Percentiles rank a stretch among this genome's conserved stretches.
Evolutionary conservation across 306 rosid genomes (phyloP).

Genomic region (Phaseolus lunatus): DNA sequence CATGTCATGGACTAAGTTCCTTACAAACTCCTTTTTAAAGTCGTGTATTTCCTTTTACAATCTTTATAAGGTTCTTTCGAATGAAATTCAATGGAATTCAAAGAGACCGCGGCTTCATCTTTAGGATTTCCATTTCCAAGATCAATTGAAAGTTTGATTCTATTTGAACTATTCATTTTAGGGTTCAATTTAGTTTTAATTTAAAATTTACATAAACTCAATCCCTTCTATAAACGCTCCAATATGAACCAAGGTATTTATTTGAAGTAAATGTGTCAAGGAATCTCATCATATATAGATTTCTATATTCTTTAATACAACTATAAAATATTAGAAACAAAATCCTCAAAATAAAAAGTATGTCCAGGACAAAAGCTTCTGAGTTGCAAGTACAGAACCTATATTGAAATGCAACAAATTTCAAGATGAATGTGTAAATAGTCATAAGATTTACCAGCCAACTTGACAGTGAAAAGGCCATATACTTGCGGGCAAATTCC

Average conservation of each 20-base stretch:
- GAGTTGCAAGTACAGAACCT: constrained; percentile 4
- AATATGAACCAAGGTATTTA: constrained; percentile 11
- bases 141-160: constrained; percentile 21
- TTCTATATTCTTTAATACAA: constrained; percentile 33
- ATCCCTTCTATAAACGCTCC: constrained; percentile 1
- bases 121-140: constrained; percentile 2
- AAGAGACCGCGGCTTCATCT: background rate
- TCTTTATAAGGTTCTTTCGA: background rate
- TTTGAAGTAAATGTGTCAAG: constrained; percentile 10
- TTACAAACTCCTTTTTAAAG: background rate
- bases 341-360: constrained; percentile 31
- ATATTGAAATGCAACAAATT: constrained; percentile 21
- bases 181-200: constrained; percentile 1
- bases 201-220: constrained; percentile 5
- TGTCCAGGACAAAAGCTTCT: background rate
- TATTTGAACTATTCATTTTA: constrained; percentile 3
- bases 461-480: constrained; percentile 95
- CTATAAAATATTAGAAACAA: constrained; percentile 35
- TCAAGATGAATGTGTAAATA: constrained; percentile 25
- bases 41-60: background rate
- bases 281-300: constrained; percentile 12
- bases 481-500: constrained; percentile 94
- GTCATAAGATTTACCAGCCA: constrained; percentile 71
- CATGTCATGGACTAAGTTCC: constrained; percentile 14
- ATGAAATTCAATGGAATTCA: constrained; percentile 5